These are phyloP conservation scores for Arachnopeziza araneosa DNA, from an alignment of 2,329 filamentous ascomycete species.

Conservation along the genomic window DNA sequence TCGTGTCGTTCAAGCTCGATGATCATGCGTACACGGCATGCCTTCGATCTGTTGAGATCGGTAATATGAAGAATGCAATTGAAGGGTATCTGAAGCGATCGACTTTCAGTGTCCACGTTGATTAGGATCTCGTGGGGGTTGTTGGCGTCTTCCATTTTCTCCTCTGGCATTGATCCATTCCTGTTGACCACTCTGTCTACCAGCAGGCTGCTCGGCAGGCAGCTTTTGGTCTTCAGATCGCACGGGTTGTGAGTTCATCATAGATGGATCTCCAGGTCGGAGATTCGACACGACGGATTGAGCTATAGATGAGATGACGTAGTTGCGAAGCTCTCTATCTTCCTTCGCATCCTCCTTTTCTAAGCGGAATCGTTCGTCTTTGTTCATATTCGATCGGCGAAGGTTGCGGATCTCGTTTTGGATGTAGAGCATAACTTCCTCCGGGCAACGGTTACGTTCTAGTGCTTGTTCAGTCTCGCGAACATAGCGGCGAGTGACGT, in stretches of 20 bases:
- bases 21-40: not conserved
- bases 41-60: not conserved
- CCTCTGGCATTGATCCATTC: slow-evolving; percentile 46
- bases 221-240: slow-evolving; percentile 51
- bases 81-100: not conserved
- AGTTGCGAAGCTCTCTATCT: slow-evolving; percentile 67
- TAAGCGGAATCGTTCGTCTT: slow-evolving; percentile 75
- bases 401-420: slow-evolving; percentile 85
- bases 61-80: not conserved
- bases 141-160: slow-evolving; percentile 34
- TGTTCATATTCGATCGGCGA: slow-evolving; percentile 76
- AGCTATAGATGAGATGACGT: slow-evolving; percentile 68
- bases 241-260: not conserved
- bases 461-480: slow-evolving; percentile 67
- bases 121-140: slow-evolving; percentile 40
- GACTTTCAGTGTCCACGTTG: slow-evolving; percentile 32
- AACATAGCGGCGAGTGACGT: slow-evolving; percentile 62
- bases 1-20: not conserved
- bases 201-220: slow-evolving; percentile 52
- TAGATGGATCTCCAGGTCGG: slow-evolving; percentile 17
- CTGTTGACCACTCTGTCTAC: slow-evolving; percentile 43
- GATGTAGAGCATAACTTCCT: slow-evolving; percentile 86
- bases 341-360: slow-evolving; percentile 76
- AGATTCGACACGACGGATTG: slow-evolving; percentile 49
- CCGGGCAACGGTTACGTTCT: slow-evolving; percentile 74